Evolutionary conservation across 768 basidiomycete genomes (phyloP).

Genomic region (Auricularia cornea): DNA sequence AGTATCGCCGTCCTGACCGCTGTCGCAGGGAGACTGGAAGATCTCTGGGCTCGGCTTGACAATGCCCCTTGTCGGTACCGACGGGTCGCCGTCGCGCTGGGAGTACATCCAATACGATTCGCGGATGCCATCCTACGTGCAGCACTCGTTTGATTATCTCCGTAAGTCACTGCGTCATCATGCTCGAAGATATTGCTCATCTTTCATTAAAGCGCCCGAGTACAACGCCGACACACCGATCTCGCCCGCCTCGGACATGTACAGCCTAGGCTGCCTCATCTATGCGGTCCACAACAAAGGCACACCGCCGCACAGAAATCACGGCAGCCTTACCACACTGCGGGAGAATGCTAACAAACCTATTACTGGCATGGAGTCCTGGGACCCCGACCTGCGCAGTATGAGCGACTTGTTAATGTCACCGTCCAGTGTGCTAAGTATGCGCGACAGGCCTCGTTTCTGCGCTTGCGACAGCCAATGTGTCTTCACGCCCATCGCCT

Average conservation of each 20-base stretch:
- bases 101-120: constrained; percentile 86
- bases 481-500: constrained; percentile 66
- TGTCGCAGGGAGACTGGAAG: constrained; percentile 90
- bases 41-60: constrained; percentile 84
- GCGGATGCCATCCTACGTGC: constrained; percentile 68
- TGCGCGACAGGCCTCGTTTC: constrained; percentile 56
- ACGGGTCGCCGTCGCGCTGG: constrained; percentile 74
- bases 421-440: constrained; percentile 8
- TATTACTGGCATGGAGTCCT: constrained; percentile 49
- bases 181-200: too few relatives aligned
- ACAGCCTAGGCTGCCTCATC: constrained; percentile 82
- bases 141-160: constrained; percentile 92
- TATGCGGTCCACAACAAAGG: constrained; percentile 89
- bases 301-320: constrained; percentile 78
- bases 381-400: constrained; percentile 73
- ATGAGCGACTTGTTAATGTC: constrained; percentile 11
- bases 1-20: constrained; percentile 1
- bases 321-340: constrained; percentile 60
- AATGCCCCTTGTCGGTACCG: constrained; percentile 58
- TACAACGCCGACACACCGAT: constrained; percentile 87
- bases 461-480: constrained; percentile 72
- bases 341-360: constrained; percentile 63
- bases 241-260: constrained; percentile 85
- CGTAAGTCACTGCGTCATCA: constrained; percentile 39
- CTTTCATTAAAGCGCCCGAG: constrained; percentile 62